phyloP scores from a whole-genome alignment of 768 basidiomycete species.

The Tricholoma bakamatsutake region DNA sequence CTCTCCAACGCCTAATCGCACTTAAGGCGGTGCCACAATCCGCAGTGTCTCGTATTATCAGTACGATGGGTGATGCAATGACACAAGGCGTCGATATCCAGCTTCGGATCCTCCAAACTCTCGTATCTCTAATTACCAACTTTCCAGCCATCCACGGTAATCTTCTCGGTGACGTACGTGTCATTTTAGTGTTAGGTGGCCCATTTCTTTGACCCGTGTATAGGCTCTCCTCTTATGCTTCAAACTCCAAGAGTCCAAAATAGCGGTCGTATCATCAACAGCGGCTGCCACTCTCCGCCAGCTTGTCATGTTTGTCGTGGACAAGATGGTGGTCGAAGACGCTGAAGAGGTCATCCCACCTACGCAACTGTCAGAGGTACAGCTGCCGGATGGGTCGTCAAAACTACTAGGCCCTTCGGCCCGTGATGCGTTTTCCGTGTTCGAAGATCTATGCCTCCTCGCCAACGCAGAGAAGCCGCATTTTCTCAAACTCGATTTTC shows the following conservation, averaged over 20 bases:
- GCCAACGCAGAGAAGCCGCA: slow-evolving; percentile 76
- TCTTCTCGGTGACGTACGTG: slow-evolving; percentile 70
- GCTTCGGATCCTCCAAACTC: slow-evolving; percentile 85
- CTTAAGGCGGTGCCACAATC: slow-evolving; percentile 81
- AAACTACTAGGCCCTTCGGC: slow-evolving; percentile 68
- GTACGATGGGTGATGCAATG: slow-evolving; percentile 82
- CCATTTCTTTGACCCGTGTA: not conserved
- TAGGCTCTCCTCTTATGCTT: slow-evolving; percentile 93
- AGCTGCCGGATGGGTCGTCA: slow-evolving; percentile 63
- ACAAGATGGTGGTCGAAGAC: slow-evolving; percentile 86
- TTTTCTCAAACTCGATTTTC: slow-evolving; percentile 73
- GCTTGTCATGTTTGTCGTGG: slow-evolving; percentile 95
- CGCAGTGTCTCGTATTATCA: slow-evolving; percentile 73
- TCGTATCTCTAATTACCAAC: slow-evolving; percentile 87
- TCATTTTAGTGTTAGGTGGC: not conserved
- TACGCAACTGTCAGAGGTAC: slow-evolving; percentile 34
- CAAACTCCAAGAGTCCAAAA: slow-evolving; percentile 91
- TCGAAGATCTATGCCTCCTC: slow-evolving; percentile 89
- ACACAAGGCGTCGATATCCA: slow-evolving; percentile 97
- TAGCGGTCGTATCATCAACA: slow-evolving; percentile 94
- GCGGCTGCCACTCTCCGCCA: slow-evolving; percentile 95
- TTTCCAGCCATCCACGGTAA: slow-evolving; percentile 77
- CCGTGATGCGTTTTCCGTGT: slow-evolving; percentile 79
- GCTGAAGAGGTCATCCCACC: slow-evolving; percentile 31
- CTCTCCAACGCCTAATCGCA: slow-evolving; percentile 84